Evolutionary conservation across 2,329 filamentous ascomycete genomes (phyloP), one percentile per base, ranked within the genome.

Genomic region (Phaeosphaeriaceae sp.): DNA sequence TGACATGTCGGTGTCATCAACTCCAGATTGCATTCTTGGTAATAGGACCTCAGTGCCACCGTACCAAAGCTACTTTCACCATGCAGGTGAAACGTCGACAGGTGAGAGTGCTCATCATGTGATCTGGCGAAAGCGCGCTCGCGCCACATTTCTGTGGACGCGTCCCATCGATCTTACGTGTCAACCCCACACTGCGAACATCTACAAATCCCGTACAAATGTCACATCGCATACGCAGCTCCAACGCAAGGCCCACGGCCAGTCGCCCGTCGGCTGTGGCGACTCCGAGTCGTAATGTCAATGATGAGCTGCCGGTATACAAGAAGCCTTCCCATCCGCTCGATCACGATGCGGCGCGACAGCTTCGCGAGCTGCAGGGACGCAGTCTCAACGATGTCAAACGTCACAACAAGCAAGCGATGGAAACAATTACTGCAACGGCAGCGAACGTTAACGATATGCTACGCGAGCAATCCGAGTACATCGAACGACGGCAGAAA

Each of bases 361-460:
- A 78, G 1, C 76, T 89, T 4, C 72, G 79, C 1, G 61, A 73
- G 0, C 72, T 89, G 3, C 70, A 80, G 7, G 70, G 78, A 19
- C 73, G 79, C 10, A 74, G 79, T 19, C 70, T 84, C 9, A 66
- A 71, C 1, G 77, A 79, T 19, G 75, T 88, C 1, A 81, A 82
- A 42, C 77, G 78, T 1, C 81, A 86, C 45, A 73, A 87, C 22
- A 73, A 77, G 21, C 70, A 79, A 25, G 84, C 84, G 0, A 77
- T 78, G 1, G 69, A 77, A 1, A 75, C 77, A n/a, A 71, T 90
- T 5, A 82, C 79, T 1, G 74, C 80, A 5, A 77, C 79, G 1
- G 85, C 83, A 0, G 83, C 78, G 2, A 80, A 82, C n/a, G 79
- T 86, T 40, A 88, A 88, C 56, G 87, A 89, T 56, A 80, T 80